Base-by-base conservation (phyloP, 2,329 filamentous ascomycete genomes). In the Aureobasidium pullulans region DNA sequence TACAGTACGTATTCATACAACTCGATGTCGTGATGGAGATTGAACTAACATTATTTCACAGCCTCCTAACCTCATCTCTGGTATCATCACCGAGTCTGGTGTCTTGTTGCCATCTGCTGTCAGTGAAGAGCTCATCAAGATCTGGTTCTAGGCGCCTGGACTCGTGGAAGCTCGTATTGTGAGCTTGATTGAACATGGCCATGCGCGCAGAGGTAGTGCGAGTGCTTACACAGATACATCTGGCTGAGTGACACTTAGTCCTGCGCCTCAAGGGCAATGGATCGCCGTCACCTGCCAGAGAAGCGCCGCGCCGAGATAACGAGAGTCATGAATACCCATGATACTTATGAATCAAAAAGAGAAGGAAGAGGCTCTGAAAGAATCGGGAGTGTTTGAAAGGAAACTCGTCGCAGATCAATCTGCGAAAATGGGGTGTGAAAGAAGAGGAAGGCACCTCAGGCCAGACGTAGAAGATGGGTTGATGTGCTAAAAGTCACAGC, bases 1-100 rank as follows among this genome's bases (percentile, higher is more conserved):
- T 65, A 89, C 86, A 1, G 85, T 87, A 71, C 64, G 81, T 68
- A 9, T 2, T 42, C 1, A 7, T 23, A 7, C 5, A 15, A 15
- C 11, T 3, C 43, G 32, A 63, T 7, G 66, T 54, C 3, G 29
- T 23, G 6, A 2, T 8, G 36, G 28, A 8, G 1, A 31, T 36
- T 3, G 6, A 13, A 32, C 69, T 74, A 64, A 75, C 67, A 11
- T 48, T 19, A 47, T 23, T 11, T 42, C 68, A 70, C 60, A 88
- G 78, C 85, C 87, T 6, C 86, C 86, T 2, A 79, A 84, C 49
- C 72, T 88, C 36, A 86, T 91, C 62, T 84, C 84, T 9, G 86
- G 85, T 32, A 83, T 91, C 65, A 87, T 91, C 65, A 91, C 88
- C 1, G 88, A 92, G 71, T 84, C 84, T 53, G 88, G 88, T 47